Evolutionary conservation across 2,329 filamentous ascomycete genomes (phyloP).

Genomic region (Fusarium cyanostomum): DNA sequence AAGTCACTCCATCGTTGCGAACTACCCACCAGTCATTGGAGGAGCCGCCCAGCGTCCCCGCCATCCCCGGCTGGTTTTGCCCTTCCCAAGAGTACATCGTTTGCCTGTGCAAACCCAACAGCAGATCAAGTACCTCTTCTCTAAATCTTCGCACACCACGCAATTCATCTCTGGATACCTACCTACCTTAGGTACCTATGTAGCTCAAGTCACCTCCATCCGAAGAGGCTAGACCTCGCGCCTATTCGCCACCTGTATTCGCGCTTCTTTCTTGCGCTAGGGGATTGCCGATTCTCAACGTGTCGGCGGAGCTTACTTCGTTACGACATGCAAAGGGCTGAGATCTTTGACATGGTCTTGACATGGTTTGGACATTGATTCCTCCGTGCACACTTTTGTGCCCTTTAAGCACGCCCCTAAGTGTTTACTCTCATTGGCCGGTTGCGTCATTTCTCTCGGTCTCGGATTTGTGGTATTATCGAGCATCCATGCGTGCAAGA

Average conservation of each 20-base stretch:
- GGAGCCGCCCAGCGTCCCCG: conserved; percentile 13
- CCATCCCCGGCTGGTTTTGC: conserved; percentile 21
- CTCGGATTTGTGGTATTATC: conserved; percentile 4
- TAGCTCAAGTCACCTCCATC: conserved; percentile 23
- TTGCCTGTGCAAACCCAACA: conserved; percentile 3
- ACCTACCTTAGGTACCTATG: too few relatives aligned
- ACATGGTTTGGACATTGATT: conserved; percentile 9
- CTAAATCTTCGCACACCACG: conserved; percentile 2
- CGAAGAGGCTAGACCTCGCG: neutral
- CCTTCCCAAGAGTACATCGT: conserved; percentile 9
- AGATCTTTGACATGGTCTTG: neutral
- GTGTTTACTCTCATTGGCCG: conserved; percentile 21
- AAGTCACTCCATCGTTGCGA: conserved; percentile 37
- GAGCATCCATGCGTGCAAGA: too few relatives aligned
- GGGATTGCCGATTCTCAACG: neutral
- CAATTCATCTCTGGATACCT: too few relatives aligned
- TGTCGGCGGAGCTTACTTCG: neutral
- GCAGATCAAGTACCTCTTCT: conserved; percentile 21
- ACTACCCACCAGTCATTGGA: conserved; percentile 39
- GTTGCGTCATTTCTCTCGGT: neutral
- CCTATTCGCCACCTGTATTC: neutral
- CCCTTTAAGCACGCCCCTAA: conserved; percentile 19
- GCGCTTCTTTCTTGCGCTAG: neutral
- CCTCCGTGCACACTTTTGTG: neutral
- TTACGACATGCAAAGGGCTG: conserved; percentile 12